A percentile compares a stretch with the other conserved stretches of the same genome.
phyloP scores from a whole-genome alignment of 768 basidiomycete genomes.

The Lentinus tigrinus region DNA sequence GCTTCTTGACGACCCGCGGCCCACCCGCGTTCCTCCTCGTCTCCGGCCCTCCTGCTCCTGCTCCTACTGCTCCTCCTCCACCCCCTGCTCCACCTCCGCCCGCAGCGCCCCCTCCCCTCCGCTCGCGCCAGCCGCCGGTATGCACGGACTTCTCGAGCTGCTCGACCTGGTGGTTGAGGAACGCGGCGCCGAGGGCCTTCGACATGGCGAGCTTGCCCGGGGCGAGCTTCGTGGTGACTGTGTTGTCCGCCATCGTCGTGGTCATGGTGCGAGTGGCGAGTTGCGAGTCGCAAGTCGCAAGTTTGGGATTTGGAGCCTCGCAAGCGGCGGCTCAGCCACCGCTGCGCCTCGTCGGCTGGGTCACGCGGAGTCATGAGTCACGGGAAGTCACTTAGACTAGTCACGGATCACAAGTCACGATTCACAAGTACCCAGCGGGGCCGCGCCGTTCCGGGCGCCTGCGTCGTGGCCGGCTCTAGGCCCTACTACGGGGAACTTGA shows the following conservation, averaged over 20 bases:
- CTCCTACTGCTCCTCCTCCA: no score
- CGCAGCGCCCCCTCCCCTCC: no score
- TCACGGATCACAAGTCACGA: no score
- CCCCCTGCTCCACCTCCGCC: no score
- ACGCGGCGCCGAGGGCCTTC: conserved; percentile 82
- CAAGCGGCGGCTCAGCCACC: conserved; percentile 7
- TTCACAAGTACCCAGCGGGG: no score
- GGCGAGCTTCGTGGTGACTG: conserved; percentile 18
- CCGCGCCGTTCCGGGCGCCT: no score
- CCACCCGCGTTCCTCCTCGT: conserved; percentile 40
- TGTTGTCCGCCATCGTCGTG: conserved; percentile 20
- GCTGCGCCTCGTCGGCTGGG: conserved; percentile 1
- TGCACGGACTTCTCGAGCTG: conserved; percentile 79
- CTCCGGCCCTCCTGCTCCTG: conserved; percentile 42
- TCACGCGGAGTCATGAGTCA: no score
- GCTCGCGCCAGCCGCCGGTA: conserved; percentile 60
- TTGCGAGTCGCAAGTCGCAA: no score
- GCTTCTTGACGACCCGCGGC: conserved; percentile 10
- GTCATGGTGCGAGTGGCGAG: conserved; percentile 7
- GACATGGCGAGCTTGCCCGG: conserved; percentile 77
- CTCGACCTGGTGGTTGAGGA: conserved; percentile 84
- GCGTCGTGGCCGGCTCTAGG: no score
- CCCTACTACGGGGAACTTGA: no score
- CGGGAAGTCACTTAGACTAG: no score
- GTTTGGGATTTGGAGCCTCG: not conserved